Conservation (phyloP, 2,329 filamentous ascomycete species). For the Monosporascus sp. region DNA sequence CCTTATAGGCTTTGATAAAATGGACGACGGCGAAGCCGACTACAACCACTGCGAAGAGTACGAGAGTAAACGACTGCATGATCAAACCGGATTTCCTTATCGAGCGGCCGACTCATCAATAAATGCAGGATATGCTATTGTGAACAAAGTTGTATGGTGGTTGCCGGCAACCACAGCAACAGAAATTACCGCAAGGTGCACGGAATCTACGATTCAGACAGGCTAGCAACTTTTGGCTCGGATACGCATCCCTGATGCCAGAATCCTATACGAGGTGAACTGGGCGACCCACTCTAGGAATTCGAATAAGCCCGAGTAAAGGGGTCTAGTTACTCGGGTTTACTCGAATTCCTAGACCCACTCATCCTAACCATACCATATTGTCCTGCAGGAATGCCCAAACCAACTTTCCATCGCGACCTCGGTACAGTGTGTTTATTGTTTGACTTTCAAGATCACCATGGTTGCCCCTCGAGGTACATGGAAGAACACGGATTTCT, state of each 20-base stretch:
- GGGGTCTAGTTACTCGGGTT: too few relatives aligned
- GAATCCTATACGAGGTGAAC: background rate
- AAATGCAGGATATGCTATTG: background rate
- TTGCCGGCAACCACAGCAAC: background rate
- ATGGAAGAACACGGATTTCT: too few relatives aligned
- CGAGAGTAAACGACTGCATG: slow-evolving; percentile 23
- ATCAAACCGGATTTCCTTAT: background rate
- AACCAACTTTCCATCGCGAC: too few relatives aligned
- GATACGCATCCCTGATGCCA: background rate
- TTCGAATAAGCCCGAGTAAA: too few relatives aligned
- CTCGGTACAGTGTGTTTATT: too few relatives aligned
- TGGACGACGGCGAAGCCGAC: slow-evolving; percentile 17
- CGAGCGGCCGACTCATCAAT: background rate
- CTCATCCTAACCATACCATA: background rate
- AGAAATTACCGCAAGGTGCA: background rate
- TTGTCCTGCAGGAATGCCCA: background rate
- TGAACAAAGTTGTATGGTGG: background rate
- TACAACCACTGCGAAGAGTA: slow-evolving; percentile 14
- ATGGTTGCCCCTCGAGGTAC: too few relatives aligned
- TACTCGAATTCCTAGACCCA: too few relatives aligned
- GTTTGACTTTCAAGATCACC: too few relatives aligned
- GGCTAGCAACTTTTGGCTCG: background rate
- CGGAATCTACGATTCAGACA: background rate
- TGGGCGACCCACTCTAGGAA: background rate
- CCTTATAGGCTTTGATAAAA: slow-evolving; percentile 21